phyloP scores from a whole-genome alignment of 2,329 filamentous ascomycete genomes.

The Beauveria pseudobassiana region DNA sequence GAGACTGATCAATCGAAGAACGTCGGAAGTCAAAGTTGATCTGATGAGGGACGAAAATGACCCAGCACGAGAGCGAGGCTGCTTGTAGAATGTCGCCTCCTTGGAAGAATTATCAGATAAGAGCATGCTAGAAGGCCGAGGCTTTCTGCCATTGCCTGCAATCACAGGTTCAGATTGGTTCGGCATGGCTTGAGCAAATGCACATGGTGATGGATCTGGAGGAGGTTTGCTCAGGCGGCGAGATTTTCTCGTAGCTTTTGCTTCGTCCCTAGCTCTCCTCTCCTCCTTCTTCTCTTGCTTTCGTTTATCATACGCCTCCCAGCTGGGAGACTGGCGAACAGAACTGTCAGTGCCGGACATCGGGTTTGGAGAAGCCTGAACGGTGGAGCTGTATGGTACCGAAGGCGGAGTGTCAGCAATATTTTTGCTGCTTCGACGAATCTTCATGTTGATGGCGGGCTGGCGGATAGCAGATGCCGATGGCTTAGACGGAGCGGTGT shows the following conservation, averaged over 20 bases:
- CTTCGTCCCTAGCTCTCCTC: slow-evolving; percentile 32
- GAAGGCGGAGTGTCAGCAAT: background rate
- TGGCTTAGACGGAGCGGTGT: background rate
- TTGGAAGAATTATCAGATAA: slow-evolving; percentile 7
- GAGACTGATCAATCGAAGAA: slow-evolving; percentile 24
- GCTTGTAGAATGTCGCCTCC: slow-evolving; percentile 14
- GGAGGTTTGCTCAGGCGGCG: slow-evolving; percentile 26
- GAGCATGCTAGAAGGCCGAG: slow-evolving; percentile 12
- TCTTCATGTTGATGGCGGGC: slow-evolving; percentile 2
- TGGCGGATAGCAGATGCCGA: background rate
- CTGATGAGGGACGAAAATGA: slow-evolving; percentile 30
- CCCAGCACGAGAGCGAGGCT: slow-evolving; percentile 26
- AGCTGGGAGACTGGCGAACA: slow-evolving; percentile 55
- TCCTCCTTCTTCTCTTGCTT: slow-evolving; percentile 46
- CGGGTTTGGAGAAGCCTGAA: slow-evolving; percentile 1
- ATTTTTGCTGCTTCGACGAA: background rate
- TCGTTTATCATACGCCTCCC: slow-evolving; percentile 49
- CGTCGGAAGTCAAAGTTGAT: slow-evolving; percentile 27
- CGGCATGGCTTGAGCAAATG: slow-evolving; percentile 12
- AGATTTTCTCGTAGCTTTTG: slow-evolving; percentile 26
- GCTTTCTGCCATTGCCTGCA: slow-evolving; percentile 15
- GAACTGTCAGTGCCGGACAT: slow-evolving; percentile 19
- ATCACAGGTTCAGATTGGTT: slow-evolving; percentile 14
- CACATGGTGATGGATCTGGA: slow-evolving; percentile 18
- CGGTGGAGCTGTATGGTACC: slow-evolving; percentile 9